Evolutionary conservation across 345 rosid genomes (phyloP).

Genomic region (Euphorbia peplus): DNA sequence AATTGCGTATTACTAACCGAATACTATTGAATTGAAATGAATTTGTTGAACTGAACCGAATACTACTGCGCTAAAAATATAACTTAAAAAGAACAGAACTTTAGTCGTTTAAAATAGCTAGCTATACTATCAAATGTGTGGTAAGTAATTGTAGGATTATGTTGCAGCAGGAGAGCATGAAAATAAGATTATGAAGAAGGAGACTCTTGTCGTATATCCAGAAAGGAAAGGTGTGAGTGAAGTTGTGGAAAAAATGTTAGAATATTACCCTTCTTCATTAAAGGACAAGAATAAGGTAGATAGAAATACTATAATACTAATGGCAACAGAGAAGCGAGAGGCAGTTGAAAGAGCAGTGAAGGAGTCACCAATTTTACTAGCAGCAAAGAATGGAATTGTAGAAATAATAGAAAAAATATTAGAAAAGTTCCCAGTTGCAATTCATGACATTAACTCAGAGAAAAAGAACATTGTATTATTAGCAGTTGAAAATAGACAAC

Average conservation of each 20-base stretch:
- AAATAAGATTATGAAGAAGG: neutral
- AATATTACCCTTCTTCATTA: neutral
- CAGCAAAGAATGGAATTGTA: conserved; percentile 31
- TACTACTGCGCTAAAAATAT: too few species aligned
- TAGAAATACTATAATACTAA: conserved; percentile 16
- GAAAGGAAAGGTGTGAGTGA: neutral
- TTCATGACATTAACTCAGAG: conserved; percentile 24
- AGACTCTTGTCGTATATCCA: neutral
- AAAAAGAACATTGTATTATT: conserved; percentile 36
- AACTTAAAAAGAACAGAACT: too few species aligned
- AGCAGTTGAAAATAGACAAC: conserved; percentile 53
- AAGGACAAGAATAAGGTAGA: neutral
- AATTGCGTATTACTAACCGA: too few species aligned
- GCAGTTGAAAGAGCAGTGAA: neutral
- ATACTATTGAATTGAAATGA: too few species aligned
- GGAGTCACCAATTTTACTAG: conserved; percentile 28
- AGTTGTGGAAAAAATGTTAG: neutral
- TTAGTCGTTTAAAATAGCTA: too few species aligned
- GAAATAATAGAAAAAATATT: conserved; percentile 35
- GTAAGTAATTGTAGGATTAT: too few species aligned
- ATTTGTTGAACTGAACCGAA: too few species aligned
- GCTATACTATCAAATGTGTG: too few species aligned
- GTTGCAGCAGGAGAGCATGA: neutral
- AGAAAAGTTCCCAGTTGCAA: conserved; percentile 25
- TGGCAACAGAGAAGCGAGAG: conserved; percentile 4